These are phyloP conservation scores for Ascodesmis nigricans DNA, from an alignment of 495 filamentous ascomycete genomes.

Conservation along the genomic window DNA sequence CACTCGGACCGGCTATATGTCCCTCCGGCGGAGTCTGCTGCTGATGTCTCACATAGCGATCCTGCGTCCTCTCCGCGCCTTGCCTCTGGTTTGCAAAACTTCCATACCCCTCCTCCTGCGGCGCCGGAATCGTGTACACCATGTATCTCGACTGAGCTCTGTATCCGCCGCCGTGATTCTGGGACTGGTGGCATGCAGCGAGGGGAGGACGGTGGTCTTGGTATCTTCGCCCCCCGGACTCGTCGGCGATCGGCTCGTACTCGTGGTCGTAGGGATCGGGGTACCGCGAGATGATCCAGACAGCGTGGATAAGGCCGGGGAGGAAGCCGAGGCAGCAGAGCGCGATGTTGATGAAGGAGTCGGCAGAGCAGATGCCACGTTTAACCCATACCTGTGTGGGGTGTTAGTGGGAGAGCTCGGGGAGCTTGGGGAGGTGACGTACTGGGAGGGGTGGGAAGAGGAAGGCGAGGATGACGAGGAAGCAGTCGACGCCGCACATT, in stretches of 20 bases:
- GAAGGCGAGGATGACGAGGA: constrained; percentile 69
- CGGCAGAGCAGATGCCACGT: constrained; percentile 73
- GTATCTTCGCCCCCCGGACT: constrained; percentile 27
- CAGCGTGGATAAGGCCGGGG: constrained; percentile 80
- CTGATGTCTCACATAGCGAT: constrained; percentile 15
- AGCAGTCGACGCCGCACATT: constrained; percentile 54
- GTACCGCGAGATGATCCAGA: constrained; percentile 91
- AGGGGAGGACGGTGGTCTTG: constrained; percentile 14
- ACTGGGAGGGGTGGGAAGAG: constrained; percentile 90
- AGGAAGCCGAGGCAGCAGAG: constrained; percentile 75
- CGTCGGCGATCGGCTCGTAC: constrained; percentile 34
- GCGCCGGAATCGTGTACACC: constrained; percentile 11
- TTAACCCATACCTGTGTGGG: constrained; percentile 69
- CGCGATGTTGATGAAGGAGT: constrained; percentile 85
- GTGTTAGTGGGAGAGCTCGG: constrained; percentile 13
- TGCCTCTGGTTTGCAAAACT: constrained; percentile 23
- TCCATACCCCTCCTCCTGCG: constrained; percentile 12
- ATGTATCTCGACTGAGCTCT: constrained; percentile 21
- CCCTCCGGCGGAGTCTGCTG: constrained; percentile 19
- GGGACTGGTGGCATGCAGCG: constrained; percentile 15
- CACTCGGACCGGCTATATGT: constrained; percentile 16
- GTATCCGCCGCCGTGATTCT: constrained; percentile 25
- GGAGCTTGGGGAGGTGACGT: constrained; percentile 23
- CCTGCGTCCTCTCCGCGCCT: constrained; percentile 1
- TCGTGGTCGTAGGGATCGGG: constrained; percentile 49